Evolutionary conservation across 768 basidiomycete genomes (phyloP), one percentile per base, ranked within the genome.

Genomic region (Boletus reticuloceps): DNA sequence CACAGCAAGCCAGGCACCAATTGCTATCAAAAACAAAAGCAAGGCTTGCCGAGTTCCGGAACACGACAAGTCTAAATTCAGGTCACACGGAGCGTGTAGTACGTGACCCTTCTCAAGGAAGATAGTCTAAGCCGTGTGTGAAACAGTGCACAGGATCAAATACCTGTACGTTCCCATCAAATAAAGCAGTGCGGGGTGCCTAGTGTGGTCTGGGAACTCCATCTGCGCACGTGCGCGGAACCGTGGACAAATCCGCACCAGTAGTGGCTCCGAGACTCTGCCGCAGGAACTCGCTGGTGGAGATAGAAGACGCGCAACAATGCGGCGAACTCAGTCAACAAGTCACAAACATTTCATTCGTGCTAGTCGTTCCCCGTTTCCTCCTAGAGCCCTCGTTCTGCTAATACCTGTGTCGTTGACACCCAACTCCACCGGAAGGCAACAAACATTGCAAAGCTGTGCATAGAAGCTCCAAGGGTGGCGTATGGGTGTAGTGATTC

Each of bases 1-100:
- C n/a, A 17, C 36, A 31, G 31, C 11, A n/a, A 10, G 14, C n/a
- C 20, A 61, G 60, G 55, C 22, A 61, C 60, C 6, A 41, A 51
- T 43, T 50, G 27, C 42, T 40, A 47, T 51, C 45, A 31, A 43
- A 29, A 25, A 25, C 25, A 25, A 29, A 29, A 19, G 29, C n/a
- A 31, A 36, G 8, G 34, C 31, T 34, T 25, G 11, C 29, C 31
- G 19, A 40, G n/a, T 32, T 34, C 50, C 31, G 13, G 50, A 2
- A 19, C 17, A 41, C 20, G 10, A 20, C 1, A 16, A 13, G 20
- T 29, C 29, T 29, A 29, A 29, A 29, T 29, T 29, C 29, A 29
- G 29, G 29, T 29, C 29, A 29, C 8, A 1, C 29, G 29, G 9
- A 29, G 29, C 29, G 27, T 29, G 27, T 29, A 27, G 25, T 27